phyloP scores from a whole-genome alignment of 192 early-diverging fungal species.

The Backusella liffmaniae region DNA sequence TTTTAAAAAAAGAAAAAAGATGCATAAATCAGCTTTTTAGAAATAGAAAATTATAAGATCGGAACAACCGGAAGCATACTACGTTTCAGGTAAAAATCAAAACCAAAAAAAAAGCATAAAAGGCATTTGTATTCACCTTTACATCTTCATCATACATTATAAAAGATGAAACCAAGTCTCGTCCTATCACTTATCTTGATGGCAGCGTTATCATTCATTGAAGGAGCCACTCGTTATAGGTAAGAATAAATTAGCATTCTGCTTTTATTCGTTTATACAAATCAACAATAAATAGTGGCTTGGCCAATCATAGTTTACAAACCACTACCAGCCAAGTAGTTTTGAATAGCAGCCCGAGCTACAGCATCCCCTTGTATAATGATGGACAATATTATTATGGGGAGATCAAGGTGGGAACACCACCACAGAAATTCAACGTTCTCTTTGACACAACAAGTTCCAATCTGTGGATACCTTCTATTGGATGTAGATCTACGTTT shows the following conservation, averaged over 20 bases:
- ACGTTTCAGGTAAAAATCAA: no score
- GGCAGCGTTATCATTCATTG: neutral
- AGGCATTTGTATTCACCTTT: no score
- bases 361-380: neutral
- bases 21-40: neutral
- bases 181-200: neutral
- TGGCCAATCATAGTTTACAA: no score
- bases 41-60: no score
- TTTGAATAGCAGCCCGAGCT: neutral
- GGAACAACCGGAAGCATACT: no score
- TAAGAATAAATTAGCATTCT: neutral
- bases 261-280: no score
- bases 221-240: neutral
- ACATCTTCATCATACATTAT: neutral
- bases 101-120: no score
- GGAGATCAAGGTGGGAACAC: neutral
- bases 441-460: neutral
- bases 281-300: no score
- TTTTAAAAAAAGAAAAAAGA: neutral
- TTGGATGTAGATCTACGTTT: neutral
- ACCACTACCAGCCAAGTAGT: neutral
- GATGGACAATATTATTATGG: neutral
- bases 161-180: neutral
- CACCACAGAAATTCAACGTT: constrained; percentile 2
- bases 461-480: neutral